Evolutionary conservation across 805 yeast species (phyloP), one percentile per base, ranked within the genome.

Genomic region (Torulaspora indica): DNA sequence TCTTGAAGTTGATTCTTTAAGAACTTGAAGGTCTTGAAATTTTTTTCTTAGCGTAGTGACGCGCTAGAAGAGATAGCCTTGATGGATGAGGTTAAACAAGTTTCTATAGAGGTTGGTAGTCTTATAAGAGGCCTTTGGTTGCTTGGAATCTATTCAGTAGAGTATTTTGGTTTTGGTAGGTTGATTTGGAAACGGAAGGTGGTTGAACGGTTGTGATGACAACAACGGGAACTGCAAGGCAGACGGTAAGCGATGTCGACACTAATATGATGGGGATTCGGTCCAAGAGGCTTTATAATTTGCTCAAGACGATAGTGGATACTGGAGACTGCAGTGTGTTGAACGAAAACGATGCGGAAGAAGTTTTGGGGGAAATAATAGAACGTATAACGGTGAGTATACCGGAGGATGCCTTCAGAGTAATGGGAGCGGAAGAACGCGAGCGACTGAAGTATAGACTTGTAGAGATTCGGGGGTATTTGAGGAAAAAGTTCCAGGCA

Each of bases 251-350:
- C 18, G 49, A 42, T 40, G 52, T 46, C 12, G 52, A 48, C 29
- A 44, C 33, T 30, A 55, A 53, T 29, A 58, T 54, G 60, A 57
- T 51, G 57, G 64, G 63, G 6, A 59, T 57, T 23, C 48, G 43
- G 34, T 56, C 61, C 4, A 31, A 34, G 23, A 24, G 33, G 8
- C 48, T 60, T 14, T 51, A 52, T 35, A 48, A 43, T 17, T 38
- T 45, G 10, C 40, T 56, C 31, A 53, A 52, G 4, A 29, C 33
- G 22, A 47, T 56, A 2, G 53, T 50, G 4, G 53, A 44, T 6
- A 41, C 49, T 3, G 46, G 49, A 18, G 54, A 57, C 30, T n/a
- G 42, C 13, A 25, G 42, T 17, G 45, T 41, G 2, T 37, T 57
- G 31, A 40, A 35, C 18, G 41, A 38, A 17, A 40, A 41, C 8